phyloP scores from a whole-genome alignment of 2,329 filamentous ascomycete species.

The Aspergillus costaricaensis region DNA sequence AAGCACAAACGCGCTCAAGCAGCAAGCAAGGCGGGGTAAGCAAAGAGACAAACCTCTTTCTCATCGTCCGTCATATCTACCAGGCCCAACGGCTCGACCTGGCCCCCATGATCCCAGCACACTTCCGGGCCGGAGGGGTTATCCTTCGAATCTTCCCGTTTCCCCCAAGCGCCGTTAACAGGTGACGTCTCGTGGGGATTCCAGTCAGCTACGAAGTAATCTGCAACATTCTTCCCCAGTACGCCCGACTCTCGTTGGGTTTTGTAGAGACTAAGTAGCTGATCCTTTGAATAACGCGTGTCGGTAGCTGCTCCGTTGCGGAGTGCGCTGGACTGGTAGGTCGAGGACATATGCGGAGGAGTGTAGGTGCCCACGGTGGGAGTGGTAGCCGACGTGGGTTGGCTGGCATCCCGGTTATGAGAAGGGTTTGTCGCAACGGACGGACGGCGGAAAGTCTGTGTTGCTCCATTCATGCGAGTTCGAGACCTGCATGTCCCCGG shows the following conservation, averaged over 20 bases:
- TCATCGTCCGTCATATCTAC: conserved; percentile 70
- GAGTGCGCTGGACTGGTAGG: conserved; percentile 43
- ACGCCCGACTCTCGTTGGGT: conserved; percentile 56
- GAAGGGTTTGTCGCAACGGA: conserved; percentile 60
- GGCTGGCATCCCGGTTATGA: conserved; percentile 46
- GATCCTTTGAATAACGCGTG: conserved; percentile 73
- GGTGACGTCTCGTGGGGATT: conserved; percentile 70
- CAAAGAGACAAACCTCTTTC: conserved; percentile 56
- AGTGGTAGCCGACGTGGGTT: conserved; percentile 42
- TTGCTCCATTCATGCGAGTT: conserved; percentile 64
- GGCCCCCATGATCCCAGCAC: conserved; percentile 81
- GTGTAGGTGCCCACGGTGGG: conserved; percentile 56
- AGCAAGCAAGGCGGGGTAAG: conserved; percentile 1
- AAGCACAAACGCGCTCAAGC: not conserved
- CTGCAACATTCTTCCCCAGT: conserved; percentile 62
- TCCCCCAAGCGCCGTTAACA: conserved; percentile 70
- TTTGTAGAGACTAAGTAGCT: conserved; percentile 74
- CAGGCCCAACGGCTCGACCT: conserved; percentile 70
- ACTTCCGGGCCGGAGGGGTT: conserved; percentile 79
- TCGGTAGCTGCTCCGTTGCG: conserved; percentile 59
- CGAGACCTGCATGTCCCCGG: conserved; percentile 53
- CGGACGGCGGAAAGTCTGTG: conserved; percentile 66
- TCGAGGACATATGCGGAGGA: conserved; percentile 61
- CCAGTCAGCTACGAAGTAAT: conserved; percentile 75
- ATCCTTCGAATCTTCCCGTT: conserved; percentile 72